A percentile compares a stretch with the other conserved stretches of the same genome.
These are phyloP conservation scores for Lentinula sp. DNA, from an alignment of 768 basidiomycete genomes.

Conservation along the genomic window DNA sequence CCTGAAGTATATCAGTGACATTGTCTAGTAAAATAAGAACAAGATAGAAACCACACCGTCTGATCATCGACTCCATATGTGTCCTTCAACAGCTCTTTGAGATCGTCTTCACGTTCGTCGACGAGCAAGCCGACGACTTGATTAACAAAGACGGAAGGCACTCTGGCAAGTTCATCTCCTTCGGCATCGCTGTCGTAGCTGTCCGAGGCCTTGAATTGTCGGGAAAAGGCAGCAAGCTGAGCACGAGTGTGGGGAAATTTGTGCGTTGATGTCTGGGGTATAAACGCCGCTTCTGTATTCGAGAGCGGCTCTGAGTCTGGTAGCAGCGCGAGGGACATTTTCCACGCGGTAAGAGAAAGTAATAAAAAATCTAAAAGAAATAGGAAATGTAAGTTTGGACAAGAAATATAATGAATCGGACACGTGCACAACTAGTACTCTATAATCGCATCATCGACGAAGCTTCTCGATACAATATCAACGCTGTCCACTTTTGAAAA, in stretches of 20 bases:
- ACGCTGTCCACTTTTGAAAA: no score
- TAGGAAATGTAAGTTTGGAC: background rate
- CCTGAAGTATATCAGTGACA: constrained; percentile 28
- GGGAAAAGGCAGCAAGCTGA: constrained; percentile 67
- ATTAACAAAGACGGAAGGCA: constrained; percentile 60
- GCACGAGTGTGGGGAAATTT: constrained; percentile 82
- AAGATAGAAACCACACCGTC: constrained; percentile 39
- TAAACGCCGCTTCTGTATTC: constrained; percentile 1
- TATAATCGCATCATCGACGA: background rate
- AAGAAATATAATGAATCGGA: background rate
- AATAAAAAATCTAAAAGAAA: background rate
- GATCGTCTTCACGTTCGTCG: constrained; percentile 82
- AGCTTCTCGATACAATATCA: background rate
- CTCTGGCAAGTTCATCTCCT: constrained; percentile 41
- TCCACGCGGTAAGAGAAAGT: background rate
- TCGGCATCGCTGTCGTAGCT: constrained; percentile 53
- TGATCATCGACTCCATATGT: constrained; percentile 66
- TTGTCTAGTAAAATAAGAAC: constrained; percentile 6
- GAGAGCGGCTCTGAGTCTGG: constrained; percentile 6
- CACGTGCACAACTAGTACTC: background rate
- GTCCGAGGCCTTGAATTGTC: constrained; percentile 62
- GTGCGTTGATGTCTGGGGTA: background rate
- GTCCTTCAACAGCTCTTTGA: constrained; percentile 69
- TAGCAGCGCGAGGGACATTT: constrained; percentile 6
- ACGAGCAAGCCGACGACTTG: constrained; percentile 67